phyloP scores from a whole-genome alignment of 2,329 filamentous ascomycete genomes.

The Hypoxylon sp. region DNA sequence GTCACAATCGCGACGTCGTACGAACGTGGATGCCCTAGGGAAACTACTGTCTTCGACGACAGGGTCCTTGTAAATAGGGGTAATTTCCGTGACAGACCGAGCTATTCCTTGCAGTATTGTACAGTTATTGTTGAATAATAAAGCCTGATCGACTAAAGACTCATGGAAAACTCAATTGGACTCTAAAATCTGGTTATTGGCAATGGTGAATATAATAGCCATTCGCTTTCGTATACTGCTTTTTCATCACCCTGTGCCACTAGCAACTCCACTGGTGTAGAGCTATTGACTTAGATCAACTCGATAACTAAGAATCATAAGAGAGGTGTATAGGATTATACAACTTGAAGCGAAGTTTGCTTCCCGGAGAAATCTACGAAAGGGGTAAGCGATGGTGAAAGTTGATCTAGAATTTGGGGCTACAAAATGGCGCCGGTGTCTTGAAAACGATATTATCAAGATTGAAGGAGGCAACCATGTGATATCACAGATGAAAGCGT shows the following conservation, averaged over 20 bases:
- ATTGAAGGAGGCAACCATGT: slow-evolving; percentile 28
- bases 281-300: too few species aligned
- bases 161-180: too few species aligned
- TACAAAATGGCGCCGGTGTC: slow-evolving; percentile 8
- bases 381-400: too few species aligned
- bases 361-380: too few species aligned
- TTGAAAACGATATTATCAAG: slow-evolving; percentile 17
- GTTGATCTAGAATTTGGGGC: too few species aligned
- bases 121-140: slow-evolving; percentile 4
- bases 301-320: too few species aligned
- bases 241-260: neutral
- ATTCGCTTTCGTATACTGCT: neutral
- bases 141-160: too few species aligned
- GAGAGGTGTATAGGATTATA: too few species aligned
- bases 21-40: slow-evolving; percentile 8
- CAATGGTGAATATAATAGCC: neutral
- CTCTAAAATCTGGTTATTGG: neutral
- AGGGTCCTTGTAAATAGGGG: slow-evolving; percentile 12
- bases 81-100: slow-evolving; percentile 14
- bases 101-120: slow-evolving; percentile 1
- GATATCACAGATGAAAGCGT: slow-evolving; percentile 26
- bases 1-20: slow-evolving; percentile 8
- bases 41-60: slow-evolving; percentile 14
- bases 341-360: too few species aligned
- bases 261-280: too few species aligned